Base-by-base conservation (phyloP, 1,139 yeast genomes). In the Scheffersomyces titani region DNA sequence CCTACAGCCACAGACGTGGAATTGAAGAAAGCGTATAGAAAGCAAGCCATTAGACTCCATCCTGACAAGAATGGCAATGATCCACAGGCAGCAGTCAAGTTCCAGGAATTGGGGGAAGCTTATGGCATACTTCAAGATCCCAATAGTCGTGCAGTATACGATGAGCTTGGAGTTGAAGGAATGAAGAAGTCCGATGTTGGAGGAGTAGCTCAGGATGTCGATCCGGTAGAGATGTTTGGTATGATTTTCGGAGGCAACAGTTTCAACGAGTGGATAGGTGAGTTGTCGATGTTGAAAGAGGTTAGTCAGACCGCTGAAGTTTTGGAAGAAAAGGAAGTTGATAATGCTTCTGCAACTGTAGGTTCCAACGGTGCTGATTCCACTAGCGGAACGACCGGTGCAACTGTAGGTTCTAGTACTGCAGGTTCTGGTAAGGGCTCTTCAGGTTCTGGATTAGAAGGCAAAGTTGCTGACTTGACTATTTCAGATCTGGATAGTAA, bases 181-280 rank as follows among this genome's bases (percentile, higher is more conserved):
- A 69, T 79, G 76, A 74, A 74, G 65, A 68, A 66, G 51, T 68
- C 66, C 22, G 59, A 62, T 24, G 62, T 61, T 4, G 69, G 61
- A 6, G 68, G 63, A 3, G 70, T 60, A 3, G 65, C 63, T 2
- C 67, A 64, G 6, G 69, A 66, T 11, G 59, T 67, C 30, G 72
- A 69, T 48, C 97, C 98, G 0, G 81, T 88, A 51, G 98, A 92
- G 70, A 87, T 85, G 65, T 85, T 89, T 69, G 82, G 85, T 20
- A 81, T 84, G 74, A 87, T 89, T 40, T 89, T 89, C 70, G 96
- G 96, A 55, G 96, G 96, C 53, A 97, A 90, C 59, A 94, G 96
- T 2, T 93, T 93, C 72, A 85, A 82, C 52, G 90, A 88, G 56
- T 89, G 92, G 89, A 87, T 89, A 60, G 96, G 94, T 2, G 91